Percentiles rank a stretch among this genome's conserved stretches.
These are phyloP conservation scores for Tagetes patula DNA, from an alignment of 129 eudicot species.

Conservation along the genomic window DNA sequence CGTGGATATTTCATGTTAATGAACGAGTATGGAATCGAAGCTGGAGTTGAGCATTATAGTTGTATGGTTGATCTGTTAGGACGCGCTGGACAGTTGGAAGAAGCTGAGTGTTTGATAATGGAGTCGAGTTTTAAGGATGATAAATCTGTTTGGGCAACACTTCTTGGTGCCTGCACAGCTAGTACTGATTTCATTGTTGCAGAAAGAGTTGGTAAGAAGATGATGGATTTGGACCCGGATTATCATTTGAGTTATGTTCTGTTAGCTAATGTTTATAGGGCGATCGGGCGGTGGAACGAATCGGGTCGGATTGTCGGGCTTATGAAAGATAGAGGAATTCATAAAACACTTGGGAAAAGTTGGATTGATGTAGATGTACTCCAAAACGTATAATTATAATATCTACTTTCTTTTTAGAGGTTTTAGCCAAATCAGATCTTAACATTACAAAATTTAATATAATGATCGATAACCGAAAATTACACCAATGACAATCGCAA, in stretches of 20 bases:
- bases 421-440: no score
- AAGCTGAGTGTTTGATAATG: conserved; percentile 58
- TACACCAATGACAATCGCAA: no score
- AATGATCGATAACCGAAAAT: no score
- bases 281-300: conserved; percentile 66
- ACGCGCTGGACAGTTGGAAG: conserved; percentile 70
- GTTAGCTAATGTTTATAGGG: conserved; percentile 65
- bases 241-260: conserved; percentile 83
- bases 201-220: conserved; percentile 74
- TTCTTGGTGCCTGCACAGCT: conserved; percentile 74
- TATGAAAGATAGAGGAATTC: conserved; percentile 69
- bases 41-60: conserved; percentile 56
- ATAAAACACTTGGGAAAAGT: conserved; percentile 74
- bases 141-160: conserved; percentile 78
- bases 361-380: conserved; percentile 59
- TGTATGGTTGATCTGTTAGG: conserved; percentile 80
- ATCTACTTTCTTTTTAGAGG: not conserved
- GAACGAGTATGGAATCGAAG: conserved; percentile 51
- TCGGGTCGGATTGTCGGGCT: conserved; percentile 48
- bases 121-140: conserved; percentile 43
- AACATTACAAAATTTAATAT: no score
- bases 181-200: conserved; percentile 57
- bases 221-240: conserved; percentile 73
- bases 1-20: conserved; percentile 47
- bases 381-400: not conserved